These are phyloP conservation scores for Skeletonema tropicum DNA, from an alignment of 108 stramenopile species.

Conservation along the genomic window DNA sequence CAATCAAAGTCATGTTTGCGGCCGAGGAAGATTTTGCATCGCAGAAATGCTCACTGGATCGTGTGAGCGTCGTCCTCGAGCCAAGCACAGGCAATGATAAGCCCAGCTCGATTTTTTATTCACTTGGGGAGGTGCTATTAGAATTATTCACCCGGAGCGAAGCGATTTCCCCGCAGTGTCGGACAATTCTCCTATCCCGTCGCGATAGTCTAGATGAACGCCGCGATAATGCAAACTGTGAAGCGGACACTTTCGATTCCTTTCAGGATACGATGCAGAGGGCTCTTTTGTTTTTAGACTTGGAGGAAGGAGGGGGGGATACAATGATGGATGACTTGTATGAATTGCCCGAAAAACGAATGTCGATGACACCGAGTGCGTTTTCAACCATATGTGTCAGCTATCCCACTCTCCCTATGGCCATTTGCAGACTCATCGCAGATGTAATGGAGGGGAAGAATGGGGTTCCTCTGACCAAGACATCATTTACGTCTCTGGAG, in stretches of 20 bases:
- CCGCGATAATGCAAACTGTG: background rate
- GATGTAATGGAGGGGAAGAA: slow-evolving; percentile 12
- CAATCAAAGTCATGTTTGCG: background rate
- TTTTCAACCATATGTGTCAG: background rate
- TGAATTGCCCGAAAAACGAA: background rate
- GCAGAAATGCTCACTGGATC: background rate
- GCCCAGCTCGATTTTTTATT: background rate
- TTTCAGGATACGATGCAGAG: slow-evolving; percentile 2
- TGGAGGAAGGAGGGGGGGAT: slow-evolving; percentile 8
- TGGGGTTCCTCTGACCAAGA: background rate
- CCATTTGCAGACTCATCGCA: slow-evolving; percentile 15
- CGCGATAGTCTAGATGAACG: background rate
- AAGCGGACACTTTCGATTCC: background rate
- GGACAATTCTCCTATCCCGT: background rate
- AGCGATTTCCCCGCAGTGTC: background rate
- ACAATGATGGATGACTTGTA: background rate
- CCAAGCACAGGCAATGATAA: background rate
- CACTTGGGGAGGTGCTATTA: background rate
- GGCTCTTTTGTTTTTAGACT: background rate
- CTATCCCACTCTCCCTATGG: slow-evolving; percentile 8
- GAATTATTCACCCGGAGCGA: background rate
- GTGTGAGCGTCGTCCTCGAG: background rate
- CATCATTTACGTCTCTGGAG: slow-evolving; percentile 12
- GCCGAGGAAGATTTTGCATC: background rate
- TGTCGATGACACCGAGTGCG: background rate